Conservation (phyloP, 495 filamentous ascomycete species). For the Penicillium silybi region DNA sequence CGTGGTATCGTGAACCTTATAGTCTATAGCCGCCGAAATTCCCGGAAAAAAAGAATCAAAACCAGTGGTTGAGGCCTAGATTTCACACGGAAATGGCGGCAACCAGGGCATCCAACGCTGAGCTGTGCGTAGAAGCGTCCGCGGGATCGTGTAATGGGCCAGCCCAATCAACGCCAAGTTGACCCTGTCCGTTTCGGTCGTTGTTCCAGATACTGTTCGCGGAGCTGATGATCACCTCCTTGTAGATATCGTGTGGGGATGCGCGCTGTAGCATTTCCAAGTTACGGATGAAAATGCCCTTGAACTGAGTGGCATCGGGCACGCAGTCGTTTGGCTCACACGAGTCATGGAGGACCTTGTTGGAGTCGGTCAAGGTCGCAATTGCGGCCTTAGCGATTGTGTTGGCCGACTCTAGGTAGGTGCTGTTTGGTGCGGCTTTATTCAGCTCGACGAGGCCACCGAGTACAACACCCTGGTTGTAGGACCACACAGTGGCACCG, state of each 20-base stretch:
- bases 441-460: conserved; percentile 67
- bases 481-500: conserved; percentile 57
- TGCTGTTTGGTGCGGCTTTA: conserved; percentile 48
- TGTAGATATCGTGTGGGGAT: conserved; percentile 47
- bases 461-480: conserved; percentile 78
- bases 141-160: conserved; percentile 46
- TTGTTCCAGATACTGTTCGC: conserved; percentile 66
- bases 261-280: conserved; percentile 53
- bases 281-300: conserved; percentile 75
- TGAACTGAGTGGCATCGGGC: conserved; percentile 65
- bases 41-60: not conserved
- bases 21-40: not conserved
- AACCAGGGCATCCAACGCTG: conserved; percentile 65
- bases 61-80: too few relatives aligned
- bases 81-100: conserved; percentile 50
- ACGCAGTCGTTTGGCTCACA: conserved; percentile 62
- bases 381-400: conserved; percentile 65
- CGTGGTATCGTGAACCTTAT: not conserved
- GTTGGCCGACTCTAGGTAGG: conserved; percentile 53
- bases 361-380: conserved; percentile 44
- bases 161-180: conserved; percentile 55
- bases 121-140: conserved; percentile 59
- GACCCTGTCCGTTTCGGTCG: conserved; percentile 45
- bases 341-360: conserved; percentile 57
- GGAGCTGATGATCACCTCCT: conserved; percentile 54